Evolutionary conservation across 2,329 filamentous ascomycete species (phyloP).

Genomic region (Lasiodiplodia theobromae): DNA sequence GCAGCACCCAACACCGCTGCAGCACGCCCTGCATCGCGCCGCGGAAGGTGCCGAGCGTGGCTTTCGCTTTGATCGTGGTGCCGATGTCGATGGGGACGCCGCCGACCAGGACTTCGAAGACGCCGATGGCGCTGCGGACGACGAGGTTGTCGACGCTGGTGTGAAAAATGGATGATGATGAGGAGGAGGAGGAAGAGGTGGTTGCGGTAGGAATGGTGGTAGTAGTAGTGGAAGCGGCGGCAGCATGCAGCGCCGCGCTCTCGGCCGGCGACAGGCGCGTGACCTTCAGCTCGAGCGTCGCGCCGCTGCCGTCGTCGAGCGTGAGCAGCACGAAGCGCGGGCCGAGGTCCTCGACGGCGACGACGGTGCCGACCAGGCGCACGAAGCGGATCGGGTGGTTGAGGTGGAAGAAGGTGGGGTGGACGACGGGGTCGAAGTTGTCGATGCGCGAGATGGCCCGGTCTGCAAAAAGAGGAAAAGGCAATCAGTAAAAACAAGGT

Average conservation of each 20-base stretch:
- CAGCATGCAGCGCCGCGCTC: too few species aligned
- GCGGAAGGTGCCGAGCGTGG: conserved; percentile 61
- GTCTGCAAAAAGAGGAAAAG: neutral
- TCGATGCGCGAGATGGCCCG: conserved; percentile 11
- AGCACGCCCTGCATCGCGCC: conserved; percentile 60
- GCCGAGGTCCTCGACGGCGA: conserved; percentile 52
- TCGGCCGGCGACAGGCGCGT: conserved; percentile 40
- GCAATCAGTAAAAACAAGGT: neutral
- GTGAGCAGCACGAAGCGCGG: conserved; percentile 56
- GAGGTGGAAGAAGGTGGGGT: conserved; percentile 59
- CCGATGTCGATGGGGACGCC: conserved; percentile 52
- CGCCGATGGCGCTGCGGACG: conserved; percentile 45
- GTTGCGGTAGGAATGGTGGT: conserved; percentile 30
- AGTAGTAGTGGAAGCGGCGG: neutral
- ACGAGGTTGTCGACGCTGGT: conserved; percentile 49
- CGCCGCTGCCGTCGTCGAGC: conserved; percentile 68
- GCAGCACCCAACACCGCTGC: conserved; percentile 59
- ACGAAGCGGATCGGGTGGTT: conserved; percentile 61
- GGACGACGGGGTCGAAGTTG: neutral
- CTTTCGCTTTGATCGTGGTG: conserved; percentile 63
- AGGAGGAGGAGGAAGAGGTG: neutral
- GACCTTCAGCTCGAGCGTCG: conserved; percentile 63
- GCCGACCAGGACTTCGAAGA: conserved; percentile 54
- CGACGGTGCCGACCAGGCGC: conserved; percentile 53
- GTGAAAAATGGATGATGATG: conserved; percentile 33